These are phyloP conservation scores for Epichloe glyceriae DNA, from an alignment of 2,329 filamentous ascomycete species.

Conservation along the genomic window DNA sequence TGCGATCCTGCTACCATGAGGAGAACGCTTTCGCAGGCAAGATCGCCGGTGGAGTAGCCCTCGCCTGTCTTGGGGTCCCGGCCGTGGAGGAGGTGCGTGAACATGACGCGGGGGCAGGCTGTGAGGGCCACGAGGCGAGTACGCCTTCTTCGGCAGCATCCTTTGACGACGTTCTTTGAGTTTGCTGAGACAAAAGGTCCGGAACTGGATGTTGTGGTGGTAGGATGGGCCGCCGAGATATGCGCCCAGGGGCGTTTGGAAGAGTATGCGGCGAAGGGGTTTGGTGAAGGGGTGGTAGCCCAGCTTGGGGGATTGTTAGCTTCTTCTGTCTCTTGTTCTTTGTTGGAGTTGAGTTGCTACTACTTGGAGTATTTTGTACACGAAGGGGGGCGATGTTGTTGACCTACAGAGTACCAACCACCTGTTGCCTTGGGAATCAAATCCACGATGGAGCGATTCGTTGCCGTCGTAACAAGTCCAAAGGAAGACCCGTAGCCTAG, in stretches of 20 bases:
- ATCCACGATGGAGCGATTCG: conserved; percentile 9
- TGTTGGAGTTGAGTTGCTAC: too few species aligned
- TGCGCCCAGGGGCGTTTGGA: background rate
- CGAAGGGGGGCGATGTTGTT: background rate
- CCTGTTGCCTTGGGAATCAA: conserved; percentile 9
- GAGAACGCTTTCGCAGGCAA: conserved; percentile 14
- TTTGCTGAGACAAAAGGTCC: conserved; percentile 1
- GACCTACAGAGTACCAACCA: conserved; percentile 8
- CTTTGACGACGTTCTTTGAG: conserved; percentile 5
- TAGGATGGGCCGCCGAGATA: background rate
- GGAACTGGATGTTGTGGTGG: background rate
- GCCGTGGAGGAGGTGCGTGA: conserved; percentile 11
- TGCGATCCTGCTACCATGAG: conserved; percentile 13
- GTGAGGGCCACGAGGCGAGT: too few species aligned
- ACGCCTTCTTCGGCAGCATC: background rate
- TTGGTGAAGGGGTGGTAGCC: conserved; percentile 2
- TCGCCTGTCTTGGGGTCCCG: conserved; percentile 13
- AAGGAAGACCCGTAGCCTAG: conserved; percentile 12
- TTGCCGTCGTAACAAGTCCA: conserved; percentile 8
- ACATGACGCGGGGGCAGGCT: conserved; percentile 9
- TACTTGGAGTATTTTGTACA: too few species aligned
- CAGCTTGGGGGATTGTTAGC: background rate
- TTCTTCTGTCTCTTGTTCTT: too few species aligned
- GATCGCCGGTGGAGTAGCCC: conserved; percentile 12
- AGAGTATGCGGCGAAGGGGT: background rate